These are phyloP conservation scores for Didymella glomerata DNA, from an alignment of 2,329 filamentous ascomycete genomes.

Conservation along the genomic window DNA sequence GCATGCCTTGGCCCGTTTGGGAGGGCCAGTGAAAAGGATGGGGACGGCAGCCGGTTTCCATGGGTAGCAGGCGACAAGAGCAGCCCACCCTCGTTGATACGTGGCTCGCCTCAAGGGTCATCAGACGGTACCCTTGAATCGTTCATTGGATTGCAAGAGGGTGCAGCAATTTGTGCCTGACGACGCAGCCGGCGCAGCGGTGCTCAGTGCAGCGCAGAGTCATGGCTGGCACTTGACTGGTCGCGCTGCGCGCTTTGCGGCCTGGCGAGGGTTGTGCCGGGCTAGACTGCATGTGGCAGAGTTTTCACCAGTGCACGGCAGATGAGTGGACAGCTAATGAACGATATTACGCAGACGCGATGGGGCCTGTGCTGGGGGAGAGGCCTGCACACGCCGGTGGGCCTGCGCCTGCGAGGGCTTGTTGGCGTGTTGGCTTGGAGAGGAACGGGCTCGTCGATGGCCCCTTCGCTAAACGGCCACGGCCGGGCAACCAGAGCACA, in stretches of 20 bases:
- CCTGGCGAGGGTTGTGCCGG: slow-evolving; percentile 26
- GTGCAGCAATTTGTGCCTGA: slow-evolving; percentile 41
- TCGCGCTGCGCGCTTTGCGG: slow-evolving; percentile 27
- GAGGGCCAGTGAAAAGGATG: slow-evolving; percentile 20
- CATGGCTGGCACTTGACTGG: slow-evolving; percentile 24
- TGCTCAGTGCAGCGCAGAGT: slow-evolving; percentile 27
- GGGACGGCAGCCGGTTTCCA: slow-evolving; percentile 28
- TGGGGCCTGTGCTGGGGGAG: slow-evolving; percentile 9
- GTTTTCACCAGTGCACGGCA: slow-evolving; percentile 28
- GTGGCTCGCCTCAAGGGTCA: slow-evolving; percentile 40
- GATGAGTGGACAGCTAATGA: slow-evolving; percentile 33
- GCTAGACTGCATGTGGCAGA: slow-evolving; percentile 34
- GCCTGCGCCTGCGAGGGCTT: slow-evolving; percentile 8
- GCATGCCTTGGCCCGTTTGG: slow-evolving; percentile 21
- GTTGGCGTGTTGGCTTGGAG: slow-evolving; percentile 6
- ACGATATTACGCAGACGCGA: slow-evolving; percentile 31
- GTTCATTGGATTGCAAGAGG: slow-evolving; percentile 35
- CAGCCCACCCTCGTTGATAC: slow-evolving; percentile 28
- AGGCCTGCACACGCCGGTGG: slow-evolving; percentile 5
- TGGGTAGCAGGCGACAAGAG: slow-evolving; percentile 25
- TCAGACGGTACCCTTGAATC: slow-evolving; percentile 33
- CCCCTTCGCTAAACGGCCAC: slow-evolving; percentile 30
- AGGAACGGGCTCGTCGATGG: slow-evolving; percentile 20
- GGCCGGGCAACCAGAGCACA: slow-evolving; percentile 24
- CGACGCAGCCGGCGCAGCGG: slow-evolving; percentile 29